Conservation (phyloP, 495 filamentous ascomycete genomes). For the Pseudomonodictys pantanalensis region DNA sequence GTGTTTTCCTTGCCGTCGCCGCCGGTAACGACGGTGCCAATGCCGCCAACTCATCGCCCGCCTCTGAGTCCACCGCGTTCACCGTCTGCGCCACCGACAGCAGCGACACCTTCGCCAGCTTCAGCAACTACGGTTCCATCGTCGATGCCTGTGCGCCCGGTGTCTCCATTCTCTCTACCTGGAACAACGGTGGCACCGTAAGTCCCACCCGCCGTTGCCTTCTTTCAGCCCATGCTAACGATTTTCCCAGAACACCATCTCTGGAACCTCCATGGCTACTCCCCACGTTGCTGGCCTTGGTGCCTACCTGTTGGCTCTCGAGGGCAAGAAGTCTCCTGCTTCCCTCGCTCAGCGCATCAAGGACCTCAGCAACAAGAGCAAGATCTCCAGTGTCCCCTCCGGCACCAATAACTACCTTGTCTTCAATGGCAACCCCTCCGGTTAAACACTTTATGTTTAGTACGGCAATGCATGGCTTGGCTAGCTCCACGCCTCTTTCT, state of each 20-base stretch:
- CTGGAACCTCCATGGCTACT: conserved; percentile 62
- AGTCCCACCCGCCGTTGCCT: background rate
- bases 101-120: conserved; percentile 35
- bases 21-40: conserved; percentile 30
- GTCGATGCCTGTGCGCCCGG: conserved; percentile 45
- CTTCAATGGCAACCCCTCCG: conserved; percentile 31
- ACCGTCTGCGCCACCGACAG: conserved; percentile 45
- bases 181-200: conserved; percentile 26
- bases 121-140: conserved; percentile 42
- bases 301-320: conserved; percentile 29
- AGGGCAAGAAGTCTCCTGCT: conserved; percentile 29
- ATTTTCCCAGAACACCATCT: conserved; percentile 47
- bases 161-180: conserved; percentile 39
- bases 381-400: conserved; percentile 25
- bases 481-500: too few relatives aligned
- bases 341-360: conserved; percentile 25
- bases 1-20: conserved; percentile 32
- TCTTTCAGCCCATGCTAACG: background rate
- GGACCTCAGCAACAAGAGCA: conserved; percentile 21
- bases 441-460: background rate
- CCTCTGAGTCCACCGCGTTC: conserved; percentile 35
- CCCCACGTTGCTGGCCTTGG: conserved; percentile 61
- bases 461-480: background rate
- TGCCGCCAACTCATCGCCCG: conserved; percentile 31
- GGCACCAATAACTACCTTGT: conserved; percentile 33